These are phyloP conservation scores for Rhizoclosmatium globosum DNA, from an alignment of 192 early-diverging fungal genomes.

Conservation along the genomic window DNA sequence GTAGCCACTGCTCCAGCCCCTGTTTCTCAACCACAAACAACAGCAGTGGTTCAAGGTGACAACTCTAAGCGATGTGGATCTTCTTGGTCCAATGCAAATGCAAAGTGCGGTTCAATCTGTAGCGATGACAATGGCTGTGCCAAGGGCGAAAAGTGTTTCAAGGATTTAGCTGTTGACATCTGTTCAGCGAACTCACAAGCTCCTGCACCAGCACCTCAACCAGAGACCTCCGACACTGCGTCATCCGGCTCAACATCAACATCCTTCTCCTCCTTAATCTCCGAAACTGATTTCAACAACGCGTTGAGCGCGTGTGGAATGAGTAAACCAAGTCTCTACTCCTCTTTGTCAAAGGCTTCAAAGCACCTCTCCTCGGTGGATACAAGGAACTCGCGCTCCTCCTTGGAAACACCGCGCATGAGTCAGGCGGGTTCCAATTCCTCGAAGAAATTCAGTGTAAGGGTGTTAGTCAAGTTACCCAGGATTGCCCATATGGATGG, in stretches of 20 bases:
- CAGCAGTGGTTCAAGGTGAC: not conserved
- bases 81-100: too few species aligned
- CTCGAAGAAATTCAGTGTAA: conserved; percentile 15
- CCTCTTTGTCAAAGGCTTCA: not conserved
- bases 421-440: conserved; percentile 5
- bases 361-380: not conserved
- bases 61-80: not conserved
- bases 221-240: not conserved
- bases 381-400: conserved; percentile 26
- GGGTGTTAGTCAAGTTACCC: conserved; percentile 1
- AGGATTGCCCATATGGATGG: conserved; percentile 23
- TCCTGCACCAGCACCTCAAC: conserved; percentile 13
- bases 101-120: too few species aligned
- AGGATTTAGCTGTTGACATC: not conserved
- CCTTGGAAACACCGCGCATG: conserved; percentile 29
- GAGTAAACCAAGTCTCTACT: conserved; percentile 13
- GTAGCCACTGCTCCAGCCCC: not conserved
- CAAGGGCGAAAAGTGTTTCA: not conserved
- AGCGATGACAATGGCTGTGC: too few species aligned
- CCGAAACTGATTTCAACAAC: conserved; percentile 14
- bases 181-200: not conserved
- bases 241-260: not conserved
- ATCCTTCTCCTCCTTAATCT: not conserved
- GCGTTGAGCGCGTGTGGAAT: conserved; percentile 28
- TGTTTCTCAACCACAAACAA: not conserved